Percentiles rank a stretch among this genome's conserved stretches.
phyloP scores from a whole-genome alignment of 2,329 filamentous ascomycete species.

The Nigrospora sphaerica region DNA sequence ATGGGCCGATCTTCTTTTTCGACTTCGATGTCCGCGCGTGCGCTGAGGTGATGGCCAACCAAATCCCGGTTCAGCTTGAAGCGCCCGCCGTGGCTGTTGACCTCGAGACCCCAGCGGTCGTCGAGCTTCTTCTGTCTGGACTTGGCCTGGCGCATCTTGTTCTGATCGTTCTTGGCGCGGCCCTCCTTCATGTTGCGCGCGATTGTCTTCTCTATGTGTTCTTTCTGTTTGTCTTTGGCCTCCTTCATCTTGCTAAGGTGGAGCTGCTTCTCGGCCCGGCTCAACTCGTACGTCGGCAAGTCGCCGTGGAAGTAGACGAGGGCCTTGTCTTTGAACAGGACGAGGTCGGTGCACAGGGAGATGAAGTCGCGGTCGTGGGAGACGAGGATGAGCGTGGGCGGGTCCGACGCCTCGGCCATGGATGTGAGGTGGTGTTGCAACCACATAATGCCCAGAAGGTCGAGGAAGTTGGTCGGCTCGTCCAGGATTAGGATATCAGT shows the following conservation, averaged over 20 bases:
- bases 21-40: slow-evolving; percentile 64
- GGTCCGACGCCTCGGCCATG: slow-evolving; percentile 41
- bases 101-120: slow-evolving; percentile 70
- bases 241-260: slow-evolving; percentile 71
- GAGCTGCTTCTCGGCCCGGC: slow-evolving; percentile 59
- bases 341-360: slow-evolving; percentile 68
- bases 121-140: slow-evolving; percentile 80
- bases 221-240: slow-evolving; percentile 71
- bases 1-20: slow-evolving; percentile 55
- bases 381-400: slow-evolving; percentile 67
- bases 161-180: slow-evolving; percentile 72
- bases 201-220: slow-evolving; percentile 75
- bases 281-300: slow-evolving; percentile 62
- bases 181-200: slow-evolving; percentile 67
- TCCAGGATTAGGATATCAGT: slow-evolving; percentile 76
- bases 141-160: slow-evolving; percentile 80
- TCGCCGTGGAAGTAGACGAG: slow-evolving; percentile 72
- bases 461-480: slow-evolving; percentile 82
- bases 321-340: slow-evolving; percentile 66
- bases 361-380: slow-evolving; percentile 82
- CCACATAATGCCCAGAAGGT: slow-evolving; percentile 79
- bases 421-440: slow-evolving; percentile 64
- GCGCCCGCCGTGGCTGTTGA: slow-evolving; percentile 61
- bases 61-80: slow-evolving; percentile 79
- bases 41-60: slow-evolving; percentile 50